Evolutionary conservation across 2,329 filamentous ascomycete species (phyloP).

Genomic region (Phialophora expanda): DNA sequence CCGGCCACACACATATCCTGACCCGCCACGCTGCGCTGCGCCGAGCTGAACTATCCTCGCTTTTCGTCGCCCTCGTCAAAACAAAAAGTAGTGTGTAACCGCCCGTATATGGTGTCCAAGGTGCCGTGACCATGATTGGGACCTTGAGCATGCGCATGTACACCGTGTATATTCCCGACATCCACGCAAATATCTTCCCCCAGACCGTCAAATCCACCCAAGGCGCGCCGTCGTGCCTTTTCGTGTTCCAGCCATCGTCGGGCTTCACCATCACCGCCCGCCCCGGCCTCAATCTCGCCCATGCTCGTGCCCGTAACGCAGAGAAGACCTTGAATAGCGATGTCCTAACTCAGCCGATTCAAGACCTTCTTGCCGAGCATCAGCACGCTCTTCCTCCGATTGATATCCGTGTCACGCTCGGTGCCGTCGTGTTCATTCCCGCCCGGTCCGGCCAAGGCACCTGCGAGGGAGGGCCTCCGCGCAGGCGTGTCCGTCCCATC

Average conservation of each 20-base stretch:
- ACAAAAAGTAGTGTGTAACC: constrained; percentile 2
- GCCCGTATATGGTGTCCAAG: constrained; percentile 9
- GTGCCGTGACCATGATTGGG: constrained; percentile 1
- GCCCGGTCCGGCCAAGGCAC: background rate
- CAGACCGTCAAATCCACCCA: background rate
- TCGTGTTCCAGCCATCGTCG: background rate
- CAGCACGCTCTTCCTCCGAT: constrained; percentile 49
- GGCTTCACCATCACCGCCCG: background rate
- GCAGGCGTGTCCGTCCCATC: background rate
- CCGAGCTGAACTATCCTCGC: background rate
- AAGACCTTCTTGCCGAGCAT: constrained; percentile 51
- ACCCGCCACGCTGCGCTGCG: background rate
- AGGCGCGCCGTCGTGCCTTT: background rate
- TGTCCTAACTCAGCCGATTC: constrained; percentile 42
- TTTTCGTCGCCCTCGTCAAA: constrained; percentile 3
- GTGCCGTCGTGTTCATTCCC: constrained; percentile 5
- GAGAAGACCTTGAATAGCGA: background rate
- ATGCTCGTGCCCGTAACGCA: background rate
- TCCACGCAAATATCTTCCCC: background rate
- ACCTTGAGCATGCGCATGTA: background rate
- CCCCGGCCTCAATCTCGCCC: background rate
- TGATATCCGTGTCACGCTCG: constrained; percentile 30
- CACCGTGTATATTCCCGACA: background rate
- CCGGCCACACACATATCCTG: background rate
- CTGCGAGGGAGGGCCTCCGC: background rate